phyloP scores from a whole-genome alignment of 345 rosid genomes.

The Lumnitzera littorea region DNA sequence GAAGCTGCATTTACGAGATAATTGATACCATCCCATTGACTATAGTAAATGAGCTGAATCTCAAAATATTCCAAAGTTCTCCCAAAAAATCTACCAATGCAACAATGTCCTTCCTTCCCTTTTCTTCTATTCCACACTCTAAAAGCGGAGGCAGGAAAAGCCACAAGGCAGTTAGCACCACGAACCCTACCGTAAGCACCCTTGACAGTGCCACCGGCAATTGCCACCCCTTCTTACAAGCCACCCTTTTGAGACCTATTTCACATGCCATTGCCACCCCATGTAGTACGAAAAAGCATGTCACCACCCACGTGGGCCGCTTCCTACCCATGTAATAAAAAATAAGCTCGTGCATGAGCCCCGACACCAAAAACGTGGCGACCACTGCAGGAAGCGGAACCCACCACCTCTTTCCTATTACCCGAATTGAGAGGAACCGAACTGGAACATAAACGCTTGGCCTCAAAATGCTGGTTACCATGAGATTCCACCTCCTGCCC shows the following conservation, averaged over 20 bases:
- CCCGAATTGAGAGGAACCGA: not conserved
- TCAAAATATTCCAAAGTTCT: not conserved
- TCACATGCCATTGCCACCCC: conserved; percentile 11
- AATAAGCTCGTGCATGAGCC: conserved; percentile 21
- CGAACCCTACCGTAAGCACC: conserved; percentile 7
- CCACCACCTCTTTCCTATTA: not conserved
- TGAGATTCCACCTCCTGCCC: conserved; percentile 30
- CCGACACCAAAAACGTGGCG: conserved; percentile 11
- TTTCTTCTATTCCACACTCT: conserved; percentile 4
- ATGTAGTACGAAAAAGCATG: conserved; percentile 21
- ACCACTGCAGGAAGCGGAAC: conserved; percentile 6
- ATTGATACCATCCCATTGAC: not conserved
- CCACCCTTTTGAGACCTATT: conserved; percentile 8
- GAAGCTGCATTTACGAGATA: not conserved
- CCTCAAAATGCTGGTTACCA: conserved; percentile 25
- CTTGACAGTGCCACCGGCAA: conserved; percentile 12
- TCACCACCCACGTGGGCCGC: conserved; percentile 19
- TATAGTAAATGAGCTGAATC: not conserved
- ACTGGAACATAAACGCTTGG: conserved; percentile 19
- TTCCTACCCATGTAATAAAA: conserved; percentile 16
- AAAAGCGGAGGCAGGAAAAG: conserved; percentile 18
- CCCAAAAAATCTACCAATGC: conserved; percentile 3
- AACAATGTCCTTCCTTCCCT: conserved; percentile 12
- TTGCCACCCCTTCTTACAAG: not conserved
- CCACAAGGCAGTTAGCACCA: conserved; percentile 16